phyloP scores from a whole-genome alignment of 2,329 filamentous ascomycete genomes.

The Parascedosporium putredinis region DNA sequence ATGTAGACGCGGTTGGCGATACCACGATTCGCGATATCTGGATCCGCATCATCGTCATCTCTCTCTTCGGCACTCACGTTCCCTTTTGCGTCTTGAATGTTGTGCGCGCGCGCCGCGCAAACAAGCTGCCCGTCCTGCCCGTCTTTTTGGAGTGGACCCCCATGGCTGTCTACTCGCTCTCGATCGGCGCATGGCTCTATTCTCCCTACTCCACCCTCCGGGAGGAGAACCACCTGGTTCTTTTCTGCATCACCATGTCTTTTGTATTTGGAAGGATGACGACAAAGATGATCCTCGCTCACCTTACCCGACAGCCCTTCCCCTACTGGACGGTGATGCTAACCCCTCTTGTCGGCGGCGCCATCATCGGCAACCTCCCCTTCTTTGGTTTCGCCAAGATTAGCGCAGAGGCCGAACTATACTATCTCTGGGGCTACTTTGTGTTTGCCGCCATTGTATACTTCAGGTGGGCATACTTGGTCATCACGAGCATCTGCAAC shows the following conservation, averaged over 20 bases:
- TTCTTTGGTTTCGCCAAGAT: constrained; percentile 60
- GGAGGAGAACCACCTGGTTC: constrained; percentile 73
- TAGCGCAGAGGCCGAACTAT: constrained; percentile 56
- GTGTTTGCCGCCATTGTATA: constrained; percentile 77
- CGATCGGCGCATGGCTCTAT: constrained; percentile 75
- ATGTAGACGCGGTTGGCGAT: constrained; percentile 52
- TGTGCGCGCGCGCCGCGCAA: constrained; percentile 58
- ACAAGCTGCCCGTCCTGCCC: constrained; percentile 64
- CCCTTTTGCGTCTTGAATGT: constrained; percentile 89
- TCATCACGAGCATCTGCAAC: constrained; percentile 82
- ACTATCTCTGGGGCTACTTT: constrained; percentile 79
- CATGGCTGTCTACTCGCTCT: constrained; percentile 69
- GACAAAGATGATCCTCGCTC: constrained; percentile 96
- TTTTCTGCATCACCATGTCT: constrained; percentile 90
- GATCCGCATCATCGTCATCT: constrained; percentile 59
- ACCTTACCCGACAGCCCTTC: constrained; percentile 86
- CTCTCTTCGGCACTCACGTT: constrained; percentile 63
- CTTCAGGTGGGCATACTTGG: constrained; percentile 83
- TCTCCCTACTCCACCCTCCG: constrained; percentile 79
- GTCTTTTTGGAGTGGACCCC: constrained; percentile 92
- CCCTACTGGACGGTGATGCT: constrained; percentile 95
- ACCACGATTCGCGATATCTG: constrained; percentile 79
- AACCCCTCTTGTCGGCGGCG: constrained; percentile 75
- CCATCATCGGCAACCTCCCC: constrained; percentile 73
- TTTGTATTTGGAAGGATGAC: constrained; percentile 98